Conservation (phyloP, 2,329 filamentous ascomycete genomes). For the Alternaria postmessia region DNA sequence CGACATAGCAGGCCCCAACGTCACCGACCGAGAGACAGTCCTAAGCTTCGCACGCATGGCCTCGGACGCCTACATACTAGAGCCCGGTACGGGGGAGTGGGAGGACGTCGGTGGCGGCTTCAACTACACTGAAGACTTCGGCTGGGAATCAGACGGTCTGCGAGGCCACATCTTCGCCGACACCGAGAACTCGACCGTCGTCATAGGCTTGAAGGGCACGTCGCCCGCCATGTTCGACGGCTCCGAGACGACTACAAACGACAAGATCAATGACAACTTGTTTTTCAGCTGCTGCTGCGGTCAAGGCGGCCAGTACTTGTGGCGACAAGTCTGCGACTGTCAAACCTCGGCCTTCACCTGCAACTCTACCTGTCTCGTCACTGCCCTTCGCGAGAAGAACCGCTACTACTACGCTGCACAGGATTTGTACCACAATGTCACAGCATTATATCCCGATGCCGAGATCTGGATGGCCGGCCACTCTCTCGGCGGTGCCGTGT, state of each 20-base stretch:
- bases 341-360: slow-evolving; percentile 86
- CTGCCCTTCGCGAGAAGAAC: slow-evolving; percentile 80
- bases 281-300: slow-evolving; percentile 98
- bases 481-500: slow-evolving; percentile 88
- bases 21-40: slow-evolving; percentile 85
- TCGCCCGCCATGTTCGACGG: slow-evolving; percentile 90
- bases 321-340: slow-evolving; percentile 93
- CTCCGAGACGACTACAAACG: slow-evolving; percentile 94
- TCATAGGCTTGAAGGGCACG: slow-evolving; percentile 93
- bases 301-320: slow-evolving; percentile 88
- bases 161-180: slow-evolving; percentile 93
- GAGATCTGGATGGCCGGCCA: slow-evolving; percentile 92
- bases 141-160: slow-evolving; percentile 88
- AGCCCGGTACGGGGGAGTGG: slow-evolving; percentile 79
- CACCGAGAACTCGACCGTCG: slow-evolving; percentile 81
- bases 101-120: slow-evolving; percentile 73
- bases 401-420: slow-evolving; percentile 90
- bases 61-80: slow-evolving; percentile 84
- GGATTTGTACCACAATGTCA: slow-evolving; percentile 92
- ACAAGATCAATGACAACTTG: slow-evolving; percentile 97
- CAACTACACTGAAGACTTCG: slow-evolving; percentile 88
- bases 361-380: slow-evolving; percentile 87
- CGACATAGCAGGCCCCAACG: slow-evolving; percentile 77
- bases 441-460: slow-evolving; percentile 82
- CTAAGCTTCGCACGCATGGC: slow-evolving; percentile 87